Conservation (phyloP, 2,329 filamentous ascomycete genomes). For the Penicillium psychrosexuale region DNA sequence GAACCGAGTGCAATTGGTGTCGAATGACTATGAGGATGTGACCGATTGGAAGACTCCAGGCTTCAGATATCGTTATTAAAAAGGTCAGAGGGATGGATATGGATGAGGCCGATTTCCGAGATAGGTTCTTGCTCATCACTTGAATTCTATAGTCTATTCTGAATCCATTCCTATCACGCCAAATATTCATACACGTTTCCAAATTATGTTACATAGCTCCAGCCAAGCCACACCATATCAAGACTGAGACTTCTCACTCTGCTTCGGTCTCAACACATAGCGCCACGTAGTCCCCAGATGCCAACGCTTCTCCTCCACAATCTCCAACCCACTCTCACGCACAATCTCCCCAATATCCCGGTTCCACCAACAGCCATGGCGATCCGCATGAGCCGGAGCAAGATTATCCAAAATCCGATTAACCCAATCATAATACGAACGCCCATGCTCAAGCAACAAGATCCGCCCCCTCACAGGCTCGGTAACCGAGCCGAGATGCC, state of each 20-base stretch:
- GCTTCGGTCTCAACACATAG: constrained; percentile 38
- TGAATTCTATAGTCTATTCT: neutral
- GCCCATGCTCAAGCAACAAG: constrained; percentile 50
- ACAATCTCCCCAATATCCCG: constrained; percentile 50
- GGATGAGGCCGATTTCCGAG: neutral
- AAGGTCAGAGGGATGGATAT: neutral
- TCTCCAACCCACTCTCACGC: constrained; percentile 46
- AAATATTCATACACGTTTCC: constrained; percentile 6
- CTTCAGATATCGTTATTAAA: constrained; percentile 55
- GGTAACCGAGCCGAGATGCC: constrained; percentile 40
- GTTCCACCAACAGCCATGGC: constrained; percentile 55
- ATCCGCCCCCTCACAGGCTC: constrained; percentile 43
- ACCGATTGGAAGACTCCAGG: constrained; percentile 60
- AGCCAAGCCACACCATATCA: neutral
- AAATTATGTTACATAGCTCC: neutral
- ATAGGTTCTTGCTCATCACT: neutral
- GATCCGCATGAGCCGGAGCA: constrained; percentile 48
- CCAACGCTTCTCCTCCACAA: constrained; percentile 47
- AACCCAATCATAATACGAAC: constrained; percentile 47
- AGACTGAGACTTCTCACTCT: constrained; percentile 1
- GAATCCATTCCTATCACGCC: neutral
- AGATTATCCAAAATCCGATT: constrained; percentile 48
- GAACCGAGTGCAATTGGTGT: constrained; percentile 36
- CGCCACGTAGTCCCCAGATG: constrained; percentile 51
- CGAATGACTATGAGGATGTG: constrained; percentile 54